Evolutionary conservation across 2,329 filamentous ascomycete species (phyloP), one percentile per base, ranked within the genome.

Genomic region (Diaporthe longicolla): DNA sequence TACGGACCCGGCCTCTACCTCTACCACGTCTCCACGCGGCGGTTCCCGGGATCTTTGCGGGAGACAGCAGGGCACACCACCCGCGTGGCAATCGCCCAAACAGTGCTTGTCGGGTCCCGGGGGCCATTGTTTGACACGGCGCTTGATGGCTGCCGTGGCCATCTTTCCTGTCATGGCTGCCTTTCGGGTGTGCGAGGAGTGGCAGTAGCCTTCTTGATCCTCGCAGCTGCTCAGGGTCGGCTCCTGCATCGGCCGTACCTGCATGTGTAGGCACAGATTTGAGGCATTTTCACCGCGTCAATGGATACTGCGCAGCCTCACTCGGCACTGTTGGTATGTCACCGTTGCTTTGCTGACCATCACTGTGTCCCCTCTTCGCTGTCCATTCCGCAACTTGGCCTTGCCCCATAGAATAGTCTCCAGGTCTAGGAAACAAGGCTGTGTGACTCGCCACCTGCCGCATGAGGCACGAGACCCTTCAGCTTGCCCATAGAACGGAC

Each of bases 301-400:
- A 68, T 68, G 63, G 63, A 29, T 54, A 54, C 63, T 54, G 63
- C 63, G 48, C 63, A 54, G 63, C 63, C 32, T 68, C 63, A 66
- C 61, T 24, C 61, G 61, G 29, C 29, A 37, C 61, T 43, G 26
- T 6, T 66, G 40, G 29, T 45, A 24, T 24, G 17, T 15, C 45
- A 48, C 21, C 32, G n/a, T 37, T 66, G 45, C 32, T 52, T 52
- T 52, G 63, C 63, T 66, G 63, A 66, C 63, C 63, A 66, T 66
- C 40, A 37, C 37, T 21, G 37, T 63, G 37, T 45, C 10, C 21
- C 61, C 29, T 52, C 61, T 52, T 66, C 45, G 61, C 61, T 66
- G 61, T 52, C 45, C 63, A 37, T 66, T 37, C 45, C n/a, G 29
- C 45, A 48, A 37, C 63, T 66, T 40, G 63, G 45, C 63, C n/a